Conservation (phyloP, 2,329 filamentous ascomycete genomes). For the Clarireedia monteithiana region DNA sequence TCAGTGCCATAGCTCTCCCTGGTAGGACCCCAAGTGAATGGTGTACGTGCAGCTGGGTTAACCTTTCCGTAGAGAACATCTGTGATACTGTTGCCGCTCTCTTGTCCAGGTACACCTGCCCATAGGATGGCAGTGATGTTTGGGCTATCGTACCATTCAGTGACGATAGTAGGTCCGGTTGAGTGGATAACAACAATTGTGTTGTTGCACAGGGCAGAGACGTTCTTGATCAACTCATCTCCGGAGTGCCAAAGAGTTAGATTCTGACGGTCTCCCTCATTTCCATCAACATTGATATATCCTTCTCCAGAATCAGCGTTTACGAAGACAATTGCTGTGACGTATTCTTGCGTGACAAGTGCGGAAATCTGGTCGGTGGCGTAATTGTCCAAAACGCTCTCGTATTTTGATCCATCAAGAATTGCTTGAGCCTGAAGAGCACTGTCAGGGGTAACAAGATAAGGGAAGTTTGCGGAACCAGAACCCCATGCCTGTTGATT, state of each 20-base stretch:
- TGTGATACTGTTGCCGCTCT: constrained; percentile 70
- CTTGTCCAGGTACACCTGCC: constrained; percentile 75
- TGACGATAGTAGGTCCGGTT: constrained; percentile 68
- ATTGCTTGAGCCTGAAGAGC: constrained; percentile 59
- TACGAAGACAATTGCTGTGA: constrained; percentile 77
- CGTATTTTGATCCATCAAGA: constrained; percentile 51
- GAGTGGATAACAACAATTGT: constrained; percentile 90
- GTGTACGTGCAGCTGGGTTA: constrained; percentile 68
- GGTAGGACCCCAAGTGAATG: constrained; percentile 71
- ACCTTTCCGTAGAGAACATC: constrained; percentile 78
- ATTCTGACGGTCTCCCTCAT: constrained; percentile 85
- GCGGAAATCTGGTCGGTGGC: constrained; percentile 58
- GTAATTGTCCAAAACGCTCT: constrained; percentile 61
- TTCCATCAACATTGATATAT: constrained; percentile 74
- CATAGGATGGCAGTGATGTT: constrained; percentile 82
- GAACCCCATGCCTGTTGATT: constrained; percentile 57
- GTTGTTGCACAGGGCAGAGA: constrained; percentile 72
- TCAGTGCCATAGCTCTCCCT: constrained; percentile 39
- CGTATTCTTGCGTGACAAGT: constrained; percentile 54
- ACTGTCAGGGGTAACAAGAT: constrained; percentile 69
- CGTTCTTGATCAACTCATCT: constrained; percentile 72
- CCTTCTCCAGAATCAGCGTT: constrained; percentile 84
- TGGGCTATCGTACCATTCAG: constrained; percentile 63
- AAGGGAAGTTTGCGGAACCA: constrained; percentile 65
- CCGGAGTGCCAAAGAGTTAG: constrained; percentile 82